phyloP scores from a whole-genome alignment of 805 yeast species.

The Saturnispora zaruensis region DNA sequence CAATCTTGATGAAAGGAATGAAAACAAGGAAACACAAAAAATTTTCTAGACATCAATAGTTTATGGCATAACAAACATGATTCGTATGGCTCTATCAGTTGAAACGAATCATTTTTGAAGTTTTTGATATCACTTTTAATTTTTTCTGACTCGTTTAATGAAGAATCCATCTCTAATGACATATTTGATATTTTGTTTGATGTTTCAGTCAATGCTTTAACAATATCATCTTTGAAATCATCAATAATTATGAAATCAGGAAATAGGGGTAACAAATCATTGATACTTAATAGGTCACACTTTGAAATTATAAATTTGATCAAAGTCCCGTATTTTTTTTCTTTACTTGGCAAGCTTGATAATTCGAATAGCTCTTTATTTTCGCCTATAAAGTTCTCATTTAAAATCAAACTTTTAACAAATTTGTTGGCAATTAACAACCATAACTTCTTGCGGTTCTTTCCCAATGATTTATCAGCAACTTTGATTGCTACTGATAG shows the following conservation, averaged over 20 bases:
- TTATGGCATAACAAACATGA: slow-evolving; percentile 68
- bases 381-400: slow-evolving; percentile 22
- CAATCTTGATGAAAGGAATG: slow-evolving; percentile 91
- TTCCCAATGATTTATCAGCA: slow-evolving; percentile 41
- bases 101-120: slow-evolving; percentile 44
- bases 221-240: slow-evolving; percentile 75
- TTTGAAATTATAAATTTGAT: slow-evolving; percentile 34
- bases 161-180: slow-evolving; percentile 67
- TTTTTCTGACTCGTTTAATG: slow-evolving; percentile 49
- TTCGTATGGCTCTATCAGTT: slow-evolving; percentile 73
- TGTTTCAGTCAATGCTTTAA: slow-evolving; percentile 66
- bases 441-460: slow-evolving; percentile 65
- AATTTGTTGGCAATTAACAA: slow-evolving; percentile 50
- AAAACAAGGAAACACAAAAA: slow-evolving; percentile 78
- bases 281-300: slow-evolving; percentile 51
- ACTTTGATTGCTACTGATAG: slow-evolving; percentile 49
- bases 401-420: slow-evolving; percentile 27
- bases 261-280: slow-evolving; percentile 74
- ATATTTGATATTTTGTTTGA: slow-evolving; percentile 57
- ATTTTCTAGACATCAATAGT: slow-evolving; percentile 62
- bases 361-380: slow-evolving; percentile 14
- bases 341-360: slow-evolving; percentile 3
- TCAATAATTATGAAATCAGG: slow-evolving; percentile 80
- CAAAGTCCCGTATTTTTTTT: slow-evolving; percentile 18
- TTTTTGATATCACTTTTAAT: slow-evolving; percentile 51